phyloP scores from a whole-genome alignment of 768 basidiomycete species.

The Amanita pseudoporphyria region DNA sequence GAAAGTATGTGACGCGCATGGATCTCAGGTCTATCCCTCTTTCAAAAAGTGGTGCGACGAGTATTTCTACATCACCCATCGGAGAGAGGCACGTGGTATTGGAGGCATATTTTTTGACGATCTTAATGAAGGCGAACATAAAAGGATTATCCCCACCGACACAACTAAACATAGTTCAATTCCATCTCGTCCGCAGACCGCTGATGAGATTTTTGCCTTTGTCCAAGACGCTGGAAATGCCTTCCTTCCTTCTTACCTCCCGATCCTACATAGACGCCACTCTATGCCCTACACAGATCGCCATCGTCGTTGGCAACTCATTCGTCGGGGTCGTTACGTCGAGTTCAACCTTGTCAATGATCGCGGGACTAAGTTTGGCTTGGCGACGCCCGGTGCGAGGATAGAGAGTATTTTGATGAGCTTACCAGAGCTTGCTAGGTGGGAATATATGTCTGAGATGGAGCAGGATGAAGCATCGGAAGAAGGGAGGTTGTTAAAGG shows the following conservation, averaged over 20 bases:
- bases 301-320: slow-evolving; percentile 85
- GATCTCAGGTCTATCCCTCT: slow-evolving; percentile 52
- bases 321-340: slow-evolving; percentile 87
- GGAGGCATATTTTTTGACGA: slow-evolving; percentile 98
- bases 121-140: slow-evolving; percentile 56
- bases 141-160: slow-evolving; percentile 40
- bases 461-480: slow-evolving; percentile 49
- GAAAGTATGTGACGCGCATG: slow-evolving; percentile 65
- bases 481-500: slow-evolving; percentile 54
- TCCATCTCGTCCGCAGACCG: slow-evolving; percentile 38
- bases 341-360: slow-evolving; percentile 91
- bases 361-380: slow-evolving; percentile 80
- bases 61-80: slow-evolving; percentile 91
- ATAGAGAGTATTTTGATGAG: slow-evolving; percentile 91
- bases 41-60: slow-evolving; percentile 98
- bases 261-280: slow-evolving; percentile 61
- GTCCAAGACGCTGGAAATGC: slow-evolving; percentile 63
- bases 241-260: slow-evolving; percentile 86
- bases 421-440: slow-evolving; percentile 76
- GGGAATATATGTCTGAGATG: slow-evolving; percentile 83
- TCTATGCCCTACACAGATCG: slow-evolving; percentile 47
- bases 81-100: slow-evolving; percentile 76
- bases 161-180: no score
- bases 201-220: slow-evolving; percentile 70
- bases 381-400: slow-evolving; percentile 76